Conservation (phyloP, 495 filamentous ascomycete genomes). For the Aspergillus mulundensis region DNA sequence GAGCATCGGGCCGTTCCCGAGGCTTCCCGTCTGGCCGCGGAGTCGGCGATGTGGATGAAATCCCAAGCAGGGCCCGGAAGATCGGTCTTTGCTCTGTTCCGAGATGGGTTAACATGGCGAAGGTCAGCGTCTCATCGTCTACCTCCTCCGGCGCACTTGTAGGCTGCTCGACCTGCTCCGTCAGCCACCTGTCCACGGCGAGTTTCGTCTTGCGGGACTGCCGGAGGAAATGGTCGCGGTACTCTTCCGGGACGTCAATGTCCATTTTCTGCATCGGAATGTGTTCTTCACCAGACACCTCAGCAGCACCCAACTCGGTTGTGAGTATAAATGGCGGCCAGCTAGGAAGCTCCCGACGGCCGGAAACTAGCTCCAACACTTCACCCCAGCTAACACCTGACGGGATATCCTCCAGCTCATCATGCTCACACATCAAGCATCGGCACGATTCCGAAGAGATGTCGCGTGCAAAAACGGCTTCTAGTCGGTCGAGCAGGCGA, state of each 20-base stretch:
- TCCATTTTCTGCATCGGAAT: slow-evolving; percentile 79
- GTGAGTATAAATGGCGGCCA: slow-evolving; percentile 85
- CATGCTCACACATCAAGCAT: slow-evolving; percentile 73
- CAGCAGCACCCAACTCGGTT: slow-evolving; percentile 46
- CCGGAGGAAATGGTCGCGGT: slow-evolving; percentile 78
- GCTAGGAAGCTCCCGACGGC: slow-evolving; percentile 72
- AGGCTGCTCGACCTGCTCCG: slow-evolving; percentile 63
- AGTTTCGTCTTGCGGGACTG: slow-evolving; percentile 83
- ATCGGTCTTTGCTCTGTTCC: slow-evolving; percentile 66
- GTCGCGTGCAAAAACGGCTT: slow-evolving; percentile 88
- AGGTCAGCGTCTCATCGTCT: slow-evolving; percentile 87
- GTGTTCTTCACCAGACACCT: slow-evolving; percentile 47
- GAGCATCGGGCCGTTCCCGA: slow-evolving; percentile 59
- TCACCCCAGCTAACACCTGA: slow-evolving; percentile 93
- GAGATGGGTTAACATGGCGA: slow-evolving; percentile 87
- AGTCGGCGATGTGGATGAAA: slow-evolving; percentile 49
- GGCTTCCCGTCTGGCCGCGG: slow-evolving; percentile 44
- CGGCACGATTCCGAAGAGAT: slow-evolving; percentile 76
- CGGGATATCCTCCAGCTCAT: slow-evolving; percentile 47
- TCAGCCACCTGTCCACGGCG: slow-evolving; percentile 82
- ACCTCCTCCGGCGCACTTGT: slow-evolving; percentile 76
- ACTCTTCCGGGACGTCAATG: slow-evolving; percentile 87
- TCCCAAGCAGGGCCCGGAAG: slow-evolving; percentile 74
- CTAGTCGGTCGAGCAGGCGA: slow-evolving; percentile 83
- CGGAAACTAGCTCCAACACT: slow-evolving; percentile 87